Evolutionary conservation across 495 filamentous ascomycete genomes (phyloP).

Genomic region (Thermochaetoides thermophila): DNA sequence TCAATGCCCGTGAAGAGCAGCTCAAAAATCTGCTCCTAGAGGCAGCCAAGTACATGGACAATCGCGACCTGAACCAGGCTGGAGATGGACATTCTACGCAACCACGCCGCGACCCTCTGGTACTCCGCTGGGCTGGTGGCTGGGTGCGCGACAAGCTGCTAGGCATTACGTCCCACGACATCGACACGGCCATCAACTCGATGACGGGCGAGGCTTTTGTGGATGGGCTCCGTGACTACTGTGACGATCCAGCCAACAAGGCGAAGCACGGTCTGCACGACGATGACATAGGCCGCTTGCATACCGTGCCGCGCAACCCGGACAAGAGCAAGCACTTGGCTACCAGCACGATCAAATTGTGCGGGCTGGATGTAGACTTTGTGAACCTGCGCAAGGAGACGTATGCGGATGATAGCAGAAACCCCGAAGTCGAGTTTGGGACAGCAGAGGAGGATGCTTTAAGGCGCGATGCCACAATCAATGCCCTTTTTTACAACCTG

Average conservation of each 20-base stretch:
- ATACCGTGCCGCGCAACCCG: constrained; percentile 77
- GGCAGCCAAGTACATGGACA: constrained; percentile 52
- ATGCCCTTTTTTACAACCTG: constrained; percentile 92
- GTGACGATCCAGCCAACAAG: constrained; percentile 29
- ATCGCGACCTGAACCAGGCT: constrained; percentile 17
- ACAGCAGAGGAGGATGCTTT: constrained; percentile 80
- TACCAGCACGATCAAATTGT: constrained; percentile 72
- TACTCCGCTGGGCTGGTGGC: constrained; percentile 85
- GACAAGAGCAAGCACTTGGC: constrained; percentile 97
- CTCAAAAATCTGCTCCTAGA: constrained; percentile 60
- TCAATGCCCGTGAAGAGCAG: constrained; percentile 52
- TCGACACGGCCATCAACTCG: constrained; percentile 86
- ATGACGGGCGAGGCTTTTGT: constrained; percentile 85
- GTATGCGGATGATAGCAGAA: constrained; percentile 72
- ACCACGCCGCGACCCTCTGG: constrained; percentile 24
- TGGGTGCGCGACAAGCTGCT: constrained; percentile 98
- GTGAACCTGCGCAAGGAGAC: constrained; percentile 90
- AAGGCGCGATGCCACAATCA: constrained; percentile 84
- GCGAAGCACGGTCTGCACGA: constrained; percentile 31
- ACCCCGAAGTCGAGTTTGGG: constrained; percentile 87
- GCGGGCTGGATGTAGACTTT: constrained; percentile 82
- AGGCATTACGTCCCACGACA: constrained; percentile 66
- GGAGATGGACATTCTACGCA: constrained; percentile 7
- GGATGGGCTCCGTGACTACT: constrained; percentile 41
- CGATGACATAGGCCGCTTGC: constrained; percentile 46